These are phyloP conservation scores for Aspergillus asperescens DNA, from an alignment of 495 filamentous ascomycete genomes.

Conservation along the genomic window DNA sequence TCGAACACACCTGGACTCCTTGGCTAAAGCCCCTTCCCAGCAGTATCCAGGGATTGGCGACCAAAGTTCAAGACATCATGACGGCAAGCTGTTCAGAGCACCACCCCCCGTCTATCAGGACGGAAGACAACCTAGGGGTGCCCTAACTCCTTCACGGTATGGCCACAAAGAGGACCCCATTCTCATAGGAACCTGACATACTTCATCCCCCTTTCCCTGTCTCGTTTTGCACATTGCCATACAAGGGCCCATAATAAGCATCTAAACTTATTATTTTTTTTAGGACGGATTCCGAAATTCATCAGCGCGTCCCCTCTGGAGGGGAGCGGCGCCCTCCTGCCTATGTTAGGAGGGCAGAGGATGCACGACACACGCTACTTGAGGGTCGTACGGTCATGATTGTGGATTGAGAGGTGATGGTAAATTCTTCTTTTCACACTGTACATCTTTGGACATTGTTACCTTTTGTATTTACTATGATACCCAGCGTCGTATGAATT, in stretches of 20 bases:
- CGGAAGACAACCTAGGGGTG: constrained; percentile 5
- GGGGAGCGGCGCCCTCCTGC: constrained; percentile 25
- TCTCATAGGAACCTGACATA: neutral
- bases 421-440: neutral
- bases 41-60: constrained; percentile 8
- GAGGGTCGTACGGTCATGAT: constrained; percentile 29
- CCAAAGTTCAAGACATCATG: neutral
- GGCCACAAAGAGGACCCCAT: constrained; percentile 1
- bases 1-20: constrained; percentile 15
- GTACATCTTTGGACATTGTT: constrained; percentile 9
- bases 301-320: neutral
- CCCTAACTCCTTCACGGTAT: constrained; percentile 20
- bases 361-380: constrained; percentile 18
- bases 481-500: constrained; percentile 28
- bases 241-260: neutral
- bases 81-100: neutral
- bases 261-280: constrained; percentile 1
- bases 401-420: constrained; percentile 28
- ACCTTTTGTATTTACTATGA: constrained; percentile 21
- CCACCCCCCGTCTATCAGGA: constrained; percentile 6
- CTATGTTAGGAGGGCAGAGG: constrained; percentile 26
- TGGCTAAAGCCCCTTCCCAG: constrained; percentile 5
- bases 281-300: constrained; percentile 8
- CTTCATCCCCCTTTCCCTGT: neutral
- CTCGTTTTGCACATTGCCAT: neutral